phyloP scores from a whole-genome alignment of 2,329 filamentous ascomycete genomes.

The Trichophyton verrucosum region DNA sequence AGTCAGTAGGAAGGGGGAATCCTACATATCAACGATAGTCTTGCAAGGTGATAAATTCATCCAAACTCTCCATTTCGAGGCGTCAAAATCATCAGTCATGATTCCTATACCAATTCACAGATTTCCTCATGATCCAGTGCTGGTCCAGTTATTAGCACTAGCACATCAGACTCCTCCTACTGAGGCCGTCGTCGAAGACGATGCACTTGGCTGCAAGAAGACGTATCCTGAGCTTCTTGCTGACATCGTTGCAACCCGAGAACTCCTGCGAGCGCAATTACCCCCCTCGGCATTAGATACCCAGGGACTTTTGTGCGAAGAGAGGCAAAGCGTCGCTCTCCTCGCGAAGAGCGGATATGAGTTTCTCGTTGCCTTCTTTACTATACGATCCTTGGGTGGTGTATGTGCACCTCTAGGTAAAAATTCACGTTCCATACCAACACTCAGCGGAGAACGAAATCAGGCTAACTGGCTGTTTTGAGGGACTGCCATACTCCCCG shows the following conservation, averaged over 20 bases:
- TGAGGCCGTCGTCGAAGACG: constrained; percentile 6
- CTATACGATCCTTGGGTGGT: constrained; percentile 35
- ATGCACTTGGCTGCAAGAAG: constrained; percentile 9
- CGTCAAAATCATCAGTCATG: too few species aligned
- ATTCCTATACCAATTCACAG: too few species aligned
- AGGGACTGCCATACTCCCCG: constrained; percentile 29
- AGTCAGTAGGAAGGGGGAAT: too few species aligned
- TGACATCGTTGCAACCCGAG: constrained; percentile 34
- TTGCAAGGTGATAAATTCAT: too few species aligned
- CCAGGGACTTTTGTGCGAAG: constrained; percentile 28
- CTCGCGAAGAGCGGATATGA: constrained; percentile 37
- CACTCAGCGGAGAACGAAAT: too few species aligned
- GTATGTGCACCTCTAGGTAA: constrained; percentile 34
- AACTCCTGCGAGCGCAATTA: constrained; percentile 22
- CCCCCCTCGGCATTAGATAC: constrained; percentile 19
- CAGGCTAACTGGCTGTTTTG: neutral
- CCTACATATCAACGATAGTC: too few species aligned
- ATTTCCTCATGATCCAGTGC: constrained; percentile 11
- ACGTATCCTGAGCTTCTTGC: constrained; percentile 34
- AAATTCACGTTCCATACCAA: neutral
- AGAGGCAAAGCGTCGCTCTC: constrained; percentile 25
- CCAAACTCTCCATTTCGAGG: too few species aligned
- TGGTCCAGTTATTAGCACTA: constrained; percentile 2
- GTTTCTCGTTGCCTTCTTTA: constrained; percentile 36
- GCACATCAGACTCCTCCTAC: neutral